These are phyloP conservation scores for Passiflora organensis DNA, from an alignment of 345 rosid species.

Conservation along the genomic window DNA sequence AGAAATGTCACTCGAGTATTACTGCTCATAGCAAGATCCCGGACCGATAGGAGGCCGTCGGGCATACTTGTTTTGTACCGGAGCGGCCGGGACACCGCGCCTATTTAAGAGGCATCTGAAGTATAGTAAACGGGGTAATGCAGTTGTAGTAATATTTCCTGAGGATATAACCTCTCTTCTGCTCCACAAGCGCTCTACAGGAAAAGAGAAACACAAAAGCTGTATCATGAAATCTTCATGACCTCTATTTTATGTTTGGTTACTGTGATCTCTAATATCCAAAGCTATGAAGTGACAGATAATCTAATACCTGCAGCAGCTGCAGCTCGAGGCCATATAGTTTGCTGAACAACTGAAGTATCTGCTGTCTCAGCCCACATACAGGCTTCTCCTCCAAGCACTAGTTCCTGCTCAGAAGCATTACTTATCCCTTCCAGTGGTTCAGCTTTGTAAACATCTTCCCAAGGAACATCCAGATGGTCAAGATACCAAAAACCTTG, in stretches of 20 bases:
- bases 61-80: constrained; percentile 53
- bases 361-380: constrained; percentile 93
- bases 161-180: constrained; percentile 47
- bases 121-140: constrained; percentile 67
- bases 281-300: too few relatives aligned
- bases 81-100: constrained; percentile 83
- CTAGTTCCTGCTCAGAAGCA: constrained; percentile 55
- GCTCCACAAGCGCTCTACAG: constrained; percentile 80
- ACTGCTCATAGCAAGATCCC: constrained; percentile 77
- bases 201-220: background rate
- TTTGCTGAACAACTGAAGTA: constrained; percentile 73
- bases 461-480: constrained; percentile 85
- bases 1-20: constrained; percentile 5
- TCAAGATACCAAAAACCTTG: constrained; percentile 91
- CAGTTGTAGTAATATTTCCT: constrained; percentile 41
- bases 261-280: too few relatives aligned
- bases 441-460: constrained; percentile 61
- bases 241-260: too few relatives aligned
- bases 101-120: constrained; percentile 83
- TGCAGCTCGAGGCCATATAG: constrained; percentile 94
- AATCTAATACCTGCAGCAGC: constrained; percentile 64
- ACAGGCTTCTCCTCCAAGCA: constrained; percentile 96
- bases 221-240: too few relatives aligned
- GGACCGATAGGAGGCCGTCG: constrained; percentile 64
- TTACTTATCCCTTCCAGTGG: constrained; percentile 69